Conservation (phyloP, 2,329 filamentous ascomycete genomes). For the Ophiostoma sp. region DNA sequence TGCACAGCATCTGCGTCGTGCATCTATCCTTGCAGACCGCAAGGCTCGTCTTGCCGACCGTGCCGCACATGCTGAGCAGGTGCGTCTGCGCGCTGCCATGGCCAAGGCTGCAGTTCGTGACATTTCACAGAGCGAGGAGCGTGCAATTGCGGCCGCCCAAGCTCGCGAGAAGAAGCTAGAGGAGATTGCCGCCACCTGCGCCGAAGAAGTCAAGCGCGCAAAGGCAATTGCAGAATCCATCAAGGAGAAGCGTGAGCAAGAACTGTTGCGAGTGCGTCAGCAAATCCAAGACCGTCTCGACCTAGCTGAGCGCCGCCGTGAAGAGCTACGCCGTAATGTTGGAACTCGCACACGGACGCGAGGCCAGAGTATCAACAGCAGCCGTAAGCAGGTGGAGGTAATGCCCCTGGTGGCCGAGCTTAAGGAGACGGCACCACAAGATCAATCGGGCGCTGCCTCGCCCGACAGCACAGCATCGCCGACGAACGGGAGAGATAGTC, state of each 20-base stretch:
- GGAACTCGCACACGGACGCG: constrained; percentile 45
- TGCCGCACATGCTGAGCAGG: constrained; percentile 77
- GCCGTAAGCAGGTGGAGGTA: constrained; percentile 45
- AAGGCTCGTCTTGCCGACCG: constrained; percentile 74
- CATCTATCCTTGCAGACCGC: constrained; percentile 74
- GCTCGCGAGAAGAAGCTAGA: constrained; percentile 75
- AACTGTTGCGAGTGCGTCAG: constrained; percentile 61
- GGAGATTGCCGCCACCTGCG: constrained; percentile 74
- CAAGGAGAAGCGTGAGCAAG: constrained; percentile 72
- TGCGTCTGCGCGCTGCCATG: constrained; percentile 67
- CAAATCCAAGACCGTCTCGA: constrained; percentile 78
- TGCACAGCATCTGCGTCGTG: constrained; percentile 71
- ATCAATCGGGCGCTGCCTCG: not conserved
- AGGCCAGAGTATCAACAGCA: constrained; percentile 46
- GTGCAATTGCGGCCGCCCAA: constrained; percentile 69
- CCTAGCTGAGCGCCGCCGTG: constrained; percentile 67
- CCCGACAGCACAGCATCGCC: not conserved
- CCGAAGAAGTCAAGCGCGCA: constrained; percentile 75
- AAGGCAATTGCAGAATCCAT: constrained; percentile 78
- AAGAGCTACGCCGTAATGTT: constrained; percentile 56
- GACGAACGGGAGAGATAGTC: not conserved
- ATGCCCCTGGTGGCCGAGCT: constrained; percentile 48
- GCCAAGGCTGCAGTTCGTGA: constrained; percentile 65
- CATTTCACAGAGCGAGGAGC: constrained; percentile 64
- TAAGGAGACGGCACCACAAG: constrained; percentile 38